A percentile compares a stretch with the other conserved stretches of the same genome.
These are phyloP conservation scores for Fusarium aywerte DNA, from an alignment of 2,329 filamentous ascomycete species.

Conservation along the genomic window DNA sequence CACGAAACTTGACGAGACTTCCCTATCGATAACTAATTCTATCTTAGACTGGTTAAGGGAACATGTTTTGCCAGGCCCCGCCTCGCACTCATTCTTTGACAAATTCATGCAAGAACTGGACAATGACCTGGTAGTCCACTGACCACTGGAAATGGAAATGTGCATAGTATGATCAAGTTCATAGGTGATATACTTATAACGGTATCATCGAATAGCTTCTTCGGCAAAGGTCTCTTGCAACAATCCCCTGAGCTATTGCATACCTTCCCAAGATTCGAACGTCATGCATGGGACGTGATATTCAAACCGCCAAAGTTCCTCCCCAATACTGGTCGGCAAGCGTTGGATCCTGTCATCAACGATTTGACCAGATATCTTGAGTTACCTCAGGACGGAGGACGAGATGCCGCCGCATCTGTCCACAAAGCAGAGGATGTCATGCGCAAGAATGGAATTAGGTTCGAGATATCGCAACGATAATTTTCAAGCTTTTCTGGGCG, in stretches of 20 bases:
- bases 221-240: background rate
- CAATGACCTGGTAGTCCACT: background rate
- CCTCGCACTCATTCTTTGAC: background rate
- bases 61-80: accelerated
- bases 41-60: background rate
- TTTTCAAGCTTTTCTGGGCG: background rate
- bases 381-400: background rate
- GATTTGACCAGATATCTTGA: background rate
- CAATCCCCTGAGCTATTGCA: background rate
- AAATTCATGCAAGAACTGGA: background rate
- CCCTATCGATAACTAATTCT: background rate
- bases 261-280: background rate
- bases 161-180: background rate
- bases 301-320: background rate
- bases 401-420: background rate
- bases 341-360: background rate
- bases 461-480: background rate
- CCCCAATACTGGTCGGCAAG: background rate
- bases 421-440: background rate
- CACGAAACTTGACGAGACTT: background rate
- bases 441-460: background rate
- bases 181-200: background rate
- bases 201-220: background rate
- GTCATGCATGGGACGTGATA: background rate
- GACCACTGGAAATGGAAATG: background rate